Percentiles rank a stretch among this genome's conserved stretches.
Evolutionary conservation across 129 eudicot species (phyloP).

Genomic region (Chrysanthemum lavandulifolium): DNA sequence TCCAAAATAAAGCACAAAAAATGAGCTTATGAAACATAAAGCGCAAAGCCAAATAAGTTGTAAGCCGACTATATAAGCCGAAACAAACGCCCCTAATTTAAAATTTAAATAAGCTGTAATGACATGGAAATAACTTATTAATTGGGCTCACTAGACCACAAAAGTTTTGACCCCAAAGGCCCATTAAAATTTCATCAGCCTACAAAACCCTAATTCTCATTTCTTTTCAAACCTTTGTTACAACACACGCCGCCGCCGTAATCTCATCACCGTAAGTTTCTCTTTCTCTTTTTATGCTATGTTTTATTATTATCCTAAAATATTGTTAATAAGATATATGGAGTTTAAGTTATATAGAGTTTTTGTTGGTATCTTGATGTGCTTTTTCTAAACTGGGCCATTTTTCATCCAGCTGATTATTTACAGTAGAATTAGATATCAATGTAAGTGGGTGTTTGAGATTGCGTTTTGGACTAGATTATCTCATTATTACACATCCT

Average conservation of each 20-base stretch:
- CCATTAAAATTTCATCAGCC: background rate
- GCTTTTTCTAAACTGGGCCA: background rate
- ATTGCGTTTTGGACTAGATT: background rate
- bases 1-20: too few species aligned
- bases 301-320: background rate
- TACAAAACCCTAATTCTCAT: conserved; percentile 25
- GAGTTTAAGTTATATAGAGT: too few species aligned
- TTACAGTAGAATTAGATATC: background rate
- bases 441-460: background rate
- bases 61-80: too few species aligned
- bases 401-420: too few species aligned
- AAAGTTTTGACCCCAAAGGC: background rate
- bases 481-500: too few species aligned
- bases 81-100: too few species aligned
- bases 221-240: conserved; percentile 1
- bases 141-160: too few species aligned
- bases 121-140: too few species aligned
- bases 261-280: conserved; percentile 20
- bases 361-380: too few species aligned
- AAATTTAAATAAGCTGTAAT: too few species aligned
- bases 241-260: background rate
- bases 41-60: too few species aligned
- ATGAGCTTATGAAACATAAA: too few species aligned
- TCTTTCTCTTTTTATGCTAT: background rate
- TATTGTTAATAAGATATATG: background rate